Conservation (phyloP, 805 yeast genomes). For the Zygosaccharomyces bisporus region DNA sequence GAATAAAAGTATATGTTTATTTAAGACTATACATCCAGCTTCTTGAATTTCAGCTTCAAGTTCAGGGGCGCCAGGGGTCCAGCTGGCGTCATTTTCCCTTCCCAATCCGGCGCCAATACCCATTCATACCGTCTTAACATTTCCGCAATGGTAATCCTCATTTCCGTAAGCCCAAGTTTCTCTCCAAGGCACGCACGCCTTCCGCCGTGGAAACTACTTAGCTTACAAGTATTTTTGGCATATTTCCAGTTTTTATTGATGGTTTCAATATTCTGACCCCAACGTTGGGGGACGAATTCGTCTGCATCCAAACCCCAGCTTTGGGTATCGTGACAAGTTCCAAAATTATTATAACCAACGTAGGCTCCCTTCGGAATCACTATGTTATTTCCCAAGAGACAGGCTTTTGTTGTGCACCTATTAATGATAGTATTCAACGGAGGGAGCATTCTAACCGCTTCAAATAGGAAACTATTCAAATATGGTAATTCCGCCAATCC, state of each 20-base stretch:
- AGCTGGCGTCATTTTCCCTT: conserved; percentile 49
- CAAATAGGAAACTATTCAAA: conserved; percentile 59
- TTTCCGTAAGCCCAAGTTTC: conserved; percentile 48
- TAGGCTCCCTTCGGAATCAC: conserved; percentile 48
- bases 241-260: conserved; percentile 40
- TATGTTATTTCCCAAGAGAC: conserved; percentile 41
- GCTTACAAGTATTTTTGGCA: conserved; percentile 43
- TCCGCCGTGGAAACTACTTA: conserved; percentile 58
- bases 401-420: conserved; percentile 40
- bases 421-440: conserved; percentile 57
- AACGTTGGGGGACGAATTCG: conserved; percentile 45
- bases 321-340: conserved; percentile 44
- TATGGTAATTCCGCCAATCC: conserved; percentile 53
- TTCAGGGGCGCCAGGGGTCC: conserved; percentile 53
- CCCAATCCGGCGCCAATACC: conserved; percentile 43
- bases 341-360: conserved; percentile 54
- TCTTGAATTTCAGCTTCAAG: conserved; percentile 31
- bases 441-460: conserved; percentile 51
- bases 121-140: conserved; percentile 40
- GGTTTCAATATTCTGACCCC: conserved; percentile 45
- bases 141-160: conserved; percentile 39
- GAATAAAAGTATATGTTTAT: conserved; percentile 7
- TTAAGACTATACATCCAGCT: not conserved
- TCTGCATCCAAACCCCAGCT: conserved; percentile 47
- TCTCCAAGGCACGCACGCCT: conserved; percentile 60